Evolutionary conservation across 139 green algal genomes (phyloP).

Genomic region (Ettlia oleoabundans): DNA sequence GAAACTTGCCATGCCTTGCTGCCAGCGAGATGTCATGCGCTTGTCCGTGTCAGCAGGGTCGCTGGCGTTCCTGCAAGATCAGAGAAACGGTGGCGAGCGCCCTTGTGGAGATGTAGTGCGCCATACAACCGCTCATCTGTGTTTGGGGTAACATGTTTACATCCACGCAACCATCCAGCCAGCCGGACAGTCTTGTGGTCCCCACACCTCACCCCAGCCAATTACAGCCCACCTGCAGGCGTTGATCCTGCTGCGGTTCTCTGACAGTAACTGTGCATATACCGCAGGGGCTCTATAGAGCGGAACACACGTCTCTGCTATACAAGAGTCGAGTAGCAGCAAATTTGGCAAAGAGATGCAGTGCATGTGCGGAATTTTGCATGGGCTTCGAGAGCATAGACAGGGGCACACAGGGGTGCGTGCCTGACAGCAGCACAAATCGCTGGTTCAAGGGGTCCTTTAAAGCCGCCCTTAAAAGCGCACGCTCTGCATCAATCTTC

Average conservation of each 20-base stretch:
- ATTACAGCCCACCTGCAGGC: conserved; percentile 34
- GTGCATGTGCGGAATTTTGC: too few relatives aligned
- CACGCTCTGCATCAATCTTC: conserved; percentile 38
- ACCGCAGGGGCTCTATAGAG: conserved; percentile 44
- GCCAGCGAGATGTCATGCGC: conserved; percentile 6
- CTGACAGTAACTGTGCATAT: conserved; percentile 44
- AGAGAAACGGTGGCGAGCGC: too few relatives aligned
- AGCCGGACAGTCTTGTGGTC: too few relatives aligned
- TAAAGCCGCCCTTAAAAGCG: conserved; percentile 51
- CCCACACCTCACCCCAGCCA: too few relatives aligned
- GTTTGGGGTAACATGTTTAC: too few relatives aligned
- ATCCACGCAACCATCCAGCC: too few relatives aligned
- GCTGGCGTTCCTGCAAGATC: neutral
- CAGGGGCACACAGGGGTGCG: neutral
- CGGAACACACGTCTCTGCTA: conserved; percentile 46
- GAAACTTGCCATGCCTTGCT: neutral
- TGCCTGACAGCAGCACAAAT: conserved; percentile 49
- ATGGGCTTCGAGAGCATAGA: too few relatives aligned
- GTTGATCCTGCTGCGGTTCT: conserved; percentile 45
- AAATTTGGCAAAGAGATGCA: too few relatives aligned
- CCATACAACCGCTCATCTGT: too few relatives aligned
- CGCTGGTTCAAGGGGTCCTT: conserved; percentile 49
- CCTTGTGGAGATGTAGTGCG: too few relatives aligned
- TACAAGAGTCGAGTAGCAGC: too few relatives aligned
- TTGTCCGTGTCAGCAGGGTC: neutral